Percentiles rank a stretch among this genome's conserved stretches.
These are phyloP conservation scores for Kluyveromyces dobzhanskii DNA, from an alignment of 805 yeast genomes.

Conservation along the genomic window DNA sequence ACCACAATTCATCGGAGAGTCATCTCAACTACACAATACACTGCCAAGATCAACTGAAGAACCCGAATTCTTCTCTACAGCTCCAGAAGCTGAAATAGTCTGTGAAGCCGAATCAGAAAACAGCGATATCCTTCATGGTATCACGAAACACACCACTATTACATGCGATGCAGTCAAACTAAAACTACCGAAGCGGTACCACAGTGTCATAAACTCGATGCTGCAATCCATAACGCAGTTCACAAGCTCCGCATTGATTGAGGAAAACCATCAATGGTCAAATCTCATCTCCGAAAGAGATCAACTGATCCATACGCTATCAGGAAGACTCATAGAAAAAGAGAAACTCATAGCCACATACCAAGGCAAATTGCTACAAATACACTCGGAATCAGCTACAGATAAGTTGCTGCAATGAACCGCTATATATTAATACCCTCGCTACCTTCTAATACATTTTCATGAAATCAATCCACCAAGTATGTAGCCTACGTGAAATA, in stretches of 20 bases:
- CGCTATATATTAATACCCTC: too few relatives aligned
- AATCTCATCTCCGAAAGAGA: not conserved
- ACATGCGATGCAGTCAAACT: too few relatives aligned
- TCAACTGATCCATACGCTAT: not conserved
- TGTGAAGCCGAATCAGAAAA: not conserved
- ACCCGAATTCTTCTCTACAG: not conserved
- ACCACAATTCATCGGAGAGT: not conserved
- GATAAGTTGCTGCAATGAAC: too few relatives aligned
- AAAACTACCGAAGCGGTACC: not conserved
- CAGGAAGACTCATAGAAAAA: not conserved
- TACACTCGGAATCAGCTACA: not conserved
- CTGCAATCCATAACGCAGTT: not conserved
- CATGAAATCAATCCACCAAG: too few relatives aligned
- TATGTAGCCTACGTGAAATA: too few relatives aligned
- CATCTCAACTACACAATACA: not conserved
- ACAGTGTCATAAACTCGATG: not conserved
- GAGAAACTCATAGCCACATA: conserved; percentile 1
- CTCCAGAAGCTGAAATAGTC: not conserved
- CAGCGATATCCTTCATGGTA: too few relatives aligned
- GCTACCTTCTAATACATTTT: too few relatives aligned
- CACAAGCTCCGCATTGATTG: not conserved
- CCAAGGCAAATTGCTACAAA: conserved; percentile 1
- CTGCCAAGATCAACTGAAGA: too few relatives aligned
- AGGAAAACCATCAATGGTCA: conserved; percentile 3
- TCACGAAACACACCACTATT: too few relatives aligned